Evolutionary conservation across 2,329 filamentous ascomycete species (phyloP), one percentile per base, ranked within the genome.

Genomic region (Venturia aucupariae): DNA sequence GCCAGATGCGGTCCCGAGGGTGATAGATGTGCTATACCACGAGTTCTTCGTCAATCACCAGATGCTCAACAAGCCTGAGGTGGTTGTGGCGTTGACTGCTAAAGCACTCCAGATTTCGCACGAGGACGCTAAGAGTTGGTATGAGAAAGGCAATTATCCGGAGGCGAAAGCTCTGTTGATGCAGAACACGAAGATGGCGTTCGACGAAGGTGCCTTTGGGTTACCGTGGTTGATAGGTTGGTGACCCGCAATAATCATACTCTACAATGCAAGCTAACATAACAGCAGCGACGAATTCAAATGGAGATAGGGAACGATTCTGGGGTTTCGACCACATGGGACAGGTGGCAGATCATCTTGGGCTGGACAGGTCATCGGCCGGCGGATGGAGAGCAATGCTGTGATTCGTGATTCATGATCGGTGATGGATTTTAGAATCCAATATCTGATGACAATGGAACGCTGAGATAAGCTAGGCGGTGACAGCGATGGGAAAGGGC

Each of bases 241-340:
- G 71, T 32, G 3, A 64, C 60, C 27, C 24, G 15, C 19, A 32
- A 38, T 4, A 10, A 4, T 41, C 17, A 24, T 35, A 11, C 48
- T 10, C 3, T 6, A 62, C 11, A 22, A 38, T 41, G 39, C 60
- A 44, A 24, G 41, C 41, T 42, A 35, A 44, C 27, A 22, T 30
- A 19, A 61, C 10, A 38, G 3, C 76, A 72, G 84, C 82, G 63
- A 83, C 79, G 60, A 83, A 86, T 71, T 62, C 71, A 7, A 74
- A 81, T 61, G 84, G 83, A 0, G 72, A 81, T 69, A 83, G 71
- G 44, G 82, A 86, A 67, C 73, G 73, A 0, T 86, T 82, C 68
- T 87, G 82, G 81, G 84, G 84, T 0, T 79, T 86, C 17, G 84
- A 86, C 74, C 83, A 85, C 72, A 67, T 87, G 54, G 84, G 80